Conservation (phyloP, 1,284 basidiomycete species). For the Fomitopsis betulina region DNA sequence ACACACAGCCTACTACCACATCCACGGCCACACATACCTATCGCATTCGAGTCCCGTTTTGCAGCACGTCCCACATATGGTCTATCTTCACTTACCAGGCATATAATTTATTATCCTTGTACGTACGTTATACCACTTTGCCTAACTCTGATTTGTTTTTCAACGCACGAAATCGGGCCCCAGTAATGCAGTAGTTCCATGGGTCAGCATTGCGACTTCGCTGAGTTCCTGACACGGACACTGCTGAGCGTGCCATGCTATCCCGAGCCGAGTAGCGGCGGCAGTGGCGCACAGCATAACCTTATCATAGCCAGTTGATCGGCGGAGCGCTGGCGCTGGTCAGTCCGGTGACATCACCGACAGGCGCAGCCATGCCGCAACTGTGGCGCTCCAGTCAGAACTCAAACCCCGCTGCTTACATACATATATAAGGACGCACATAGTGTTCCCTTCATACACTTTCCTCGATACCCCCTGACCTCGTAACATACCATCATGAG, state of each 20-base stretch:
- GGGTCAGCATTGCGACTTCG: too few relatives aligned
- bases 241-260: too few relatives aligned
- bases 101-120: not conserved
- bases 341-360: not conserved
- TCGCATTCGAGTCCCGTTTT: not conserved
- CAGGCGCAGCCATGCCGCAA: not conserved
- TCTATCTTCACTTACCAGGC: not conserved
- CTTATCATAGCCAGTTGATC: too few relatives aligned
- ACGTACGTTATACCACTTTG: not conserved
- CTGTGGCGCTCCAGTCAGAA: not conserved
- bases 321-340: not conserved
- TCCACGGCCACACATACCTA: not conserved
- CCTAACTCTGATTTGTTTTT: not conserved
- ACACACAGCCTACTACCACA: not conserved
- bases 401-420: not conserved
- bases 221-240: too few relatives aligned
- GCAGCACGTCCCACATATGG: not conserved
- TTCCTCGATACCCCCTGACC: not conserved
- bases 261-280: too few relatives aligned
- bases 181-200: too few relatives aligned
- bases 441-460: too few relatives aligned
- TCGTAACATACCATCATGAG: constrained; percentile 11
- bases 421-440: not conserved
- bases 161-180: too few relatives aligned
- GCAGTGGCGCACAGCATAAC: too few relatives aligned